These are phyloP conservation scores for Phialophora chinensis DNA, from an alignment of 2,329 filamentous ascomycete genomes.

Conservation along the genomic window DNA sequence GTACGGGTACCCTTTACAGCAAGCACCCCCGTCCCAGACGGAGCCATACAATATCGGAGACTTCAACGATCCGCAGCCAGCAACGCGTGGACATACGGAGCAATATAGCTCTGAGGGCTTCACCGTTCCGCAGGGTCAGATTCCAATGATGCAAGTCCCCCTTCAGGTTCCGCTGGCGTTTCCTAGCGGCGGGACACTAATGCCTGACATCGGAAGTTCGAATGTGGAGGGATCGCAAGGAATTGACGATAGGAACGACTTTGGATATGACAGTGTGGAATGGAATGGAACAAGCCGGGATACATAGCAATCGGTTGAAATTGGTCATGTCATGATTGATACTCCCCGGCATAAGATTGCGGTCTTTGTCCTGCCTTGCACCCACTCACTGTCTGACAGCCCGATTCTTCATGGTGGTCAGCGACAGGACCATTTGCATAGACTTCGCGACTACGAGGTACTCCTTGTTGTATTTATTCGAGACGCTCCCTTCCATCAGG, in stretches of 20 bases:
- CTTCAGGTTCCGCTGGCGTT: neutral
- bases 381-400: too few relatives aligned
- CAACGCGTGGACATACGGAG: neutral
- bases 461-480: too few relatives aligned
- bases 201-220: neutral
- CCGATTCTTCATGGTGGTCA: too few relatives aligned
- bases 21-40: neutral
- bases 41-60: neutral
- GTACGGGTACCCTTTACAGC: neutral
- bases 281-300: neutral
- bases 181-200: too few relatives aligned
- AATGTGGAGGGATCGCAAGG: neutral
- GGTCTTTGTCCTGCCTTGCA: too few relatives aligned
- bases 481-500: neutral
- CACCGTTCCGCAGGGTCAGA: neutral
- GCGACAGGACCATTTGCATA: too few relatives aligned
- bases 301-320: too few relatives aligned
- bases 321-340: too few relatives aligned
- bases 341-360: too few relatives aligned
- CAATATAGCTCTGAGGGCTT: neutral
- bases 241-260: neutral
- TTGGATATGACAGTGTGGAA: neutral
- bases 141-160: neutral
- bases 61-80: neutral
- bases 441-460: too few relatives aligned